Evolutionary conservation across 2,329 filamentous ascomycete species (phyloP), one percentile per base, ranked within the genome.

Genomic region (Xenoacremonium recifei): DNA sequence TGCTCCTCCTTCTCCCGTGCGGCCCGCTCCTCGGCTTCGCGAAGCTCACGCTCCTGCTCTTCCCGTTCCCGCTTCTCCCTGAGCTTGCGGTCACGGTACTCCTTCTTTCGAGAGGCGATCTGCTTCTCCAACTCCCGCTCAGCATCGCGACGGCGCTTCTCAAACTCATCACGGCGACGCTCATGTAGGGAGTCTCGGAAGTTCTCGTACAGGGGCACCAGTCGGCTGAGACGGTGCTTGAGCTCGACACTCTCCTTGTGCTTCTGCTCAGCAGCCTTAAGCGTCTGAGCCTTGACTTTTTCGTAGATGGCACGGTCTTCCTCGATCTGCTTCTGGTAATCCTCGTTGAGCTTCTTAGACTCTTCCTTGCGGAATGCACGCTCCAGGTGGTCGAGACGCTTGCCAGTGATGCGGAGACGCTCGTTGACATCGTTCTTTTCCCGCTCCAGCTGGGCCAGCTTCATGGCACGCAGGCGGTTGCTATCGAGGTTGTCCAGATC

Each of bases 351-450:
- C 70, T 96, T 92, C 80, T 96, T 96, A 61, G 85, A 72, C 69
- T 99, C 93, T 71, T 97, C 93, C 66, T 92, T 89, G 60, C 93
- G 85, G 79, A 95, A 95, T 27, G 93, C 93, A 73, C 93, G 88
- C 75, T 99, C 93, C 57, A 99, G 74, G 70, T 99, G 92, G 63
- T 99, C 93, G 59, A 96, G 88, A 51, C 93, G 87, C 81, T 96
- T 97, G 66, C 87, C 89, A 47, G 91, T 95, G 58, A 95, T 82
- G 58, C 90, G 85, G 39, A 97, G 81, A 64, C 87, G 89, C 70
- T 96, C 90, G 51, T 87, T 89, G 54, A 96, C 84, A 62, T 93
- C 90, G 61, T 92, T 95, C 85, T 97, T 99, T 76, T 97, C 93
- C 58, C 92, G 91, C 72, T 97, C 93, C 10, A 99, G 81, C 69